Percentiles rank a stretch among this genome's conserved stretches.
These are phyloP conservation scores for Eimeria maxima DNA, from an alignment of 169 alveolate genomes.

Conservation along the genomic window DNA sequence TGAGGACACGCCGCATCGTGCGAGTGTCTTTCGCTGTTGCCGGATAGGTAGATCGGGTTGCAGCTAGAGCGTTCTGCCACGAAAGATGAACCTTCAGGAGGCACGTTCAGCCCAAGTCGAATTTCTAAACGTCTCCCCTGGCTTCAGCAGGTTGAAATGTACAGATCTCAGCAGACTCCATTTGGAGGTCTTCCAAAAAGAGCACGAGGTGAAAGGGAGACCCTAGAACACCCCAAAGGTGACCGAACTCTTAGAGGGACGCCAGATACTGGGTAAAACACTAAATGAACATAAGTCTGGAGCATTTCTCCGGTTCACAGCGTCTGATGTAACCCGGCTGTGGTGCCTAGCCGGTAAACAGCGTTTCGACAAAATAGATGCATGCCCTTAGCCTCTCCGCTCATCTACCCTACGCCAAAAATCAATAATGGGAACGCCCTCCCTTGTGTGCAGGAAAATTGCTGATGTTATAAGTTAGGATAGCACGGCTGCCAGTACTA, in stretches of 20 bases:
- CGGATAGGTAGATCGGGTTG: background rate
- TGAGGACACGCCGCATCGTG: constrained; percentile 60
- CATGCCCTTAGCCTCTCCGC: background rate
- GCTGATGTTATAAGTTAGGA: background rate
- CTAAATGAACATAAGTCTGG: background rate
- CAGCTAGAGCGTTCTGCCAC: background rate
- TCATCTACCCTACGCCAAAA: background rate
- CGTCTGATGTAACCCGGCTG: background rate
- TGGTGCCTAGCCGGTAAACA: background rate
- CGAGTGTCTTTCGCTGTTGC: background rate
- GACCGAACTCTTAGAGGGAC: too few species aligned
- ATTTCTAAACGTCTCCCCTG: constrained; percentile 15
- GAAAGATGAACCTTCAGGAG: too few species aligned
- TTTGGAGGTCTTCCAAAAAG: background rate
- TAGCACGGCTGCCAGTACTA: background rate
- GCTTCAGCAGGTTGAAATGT: constrained; percentile 30
- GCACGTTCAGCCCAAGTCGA: background rate
- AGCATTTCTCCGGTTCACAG: background rate
- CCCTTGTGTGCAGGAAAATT: background rate
- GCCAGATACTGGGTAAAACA: background rate
- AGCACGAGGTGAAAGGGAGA: background rate
- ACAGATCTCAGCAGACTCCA: background rate
- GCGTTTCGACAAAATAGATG: background rate
- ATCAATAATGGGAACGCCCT: background rate
- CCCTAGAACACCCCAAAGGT: too few species aligned